Base-by-base conservation (phyloP, 495 filamentous ascomycete species). In the Hyaloscypha variabilis region DNA sequence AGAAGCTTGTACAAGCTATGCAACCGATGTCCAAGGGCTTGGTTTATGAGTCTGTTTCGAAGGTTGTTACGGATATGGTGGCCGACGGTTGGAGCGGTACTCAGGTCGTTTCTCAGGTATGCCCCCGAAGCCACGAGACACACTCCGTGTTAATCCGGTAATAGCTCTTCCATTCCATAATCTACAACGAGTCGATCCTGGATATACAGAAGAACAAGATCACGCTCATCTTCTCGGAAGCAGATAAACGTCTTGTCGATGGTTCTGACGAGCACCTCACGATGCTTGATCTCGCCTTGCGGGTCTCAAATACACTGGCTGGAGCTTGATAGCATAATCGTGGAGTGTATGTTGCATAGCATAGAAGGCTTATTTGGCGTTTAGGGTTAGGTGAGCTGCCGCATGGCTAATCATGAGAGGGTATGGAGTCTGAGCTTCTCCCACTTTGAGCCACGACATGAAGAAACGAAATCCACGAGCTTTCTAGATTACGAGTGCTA, bases 41-140 rank as follows among this genome's bases (percentile, higher is more conserved):
- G 17, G 82, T 86, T 1, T 98, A 94, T 72, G 85, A 87, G 63
- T 83, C 85, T 39, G 82, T 99, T 13, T 85, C 91, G 0, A 89
- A 85, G 69, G 87, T 90, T 23, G 88, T 98, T 8, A 90, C 90
- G 70, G 90, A 96, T 73, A 87, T 98, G 82, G 90, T 97, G 64
- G 94, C 95, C 17, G 95, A 99, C 78, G 95, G 95, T 25, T 99
- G 95, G 96, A 97, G 92, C 78, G 95, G 94, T n/a, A 88, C 88
- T 21, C 95, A 98, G 78, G 81, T 96, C 23, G 80, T 97, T 53
- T 74, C 83, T 8, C 93, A 93, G 83, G 89, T 91, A 75, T 75
- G 79, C 26, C 11, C n/a, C 28, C 56, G 2, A 4, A 10, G 11
- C 24, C 2, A 46, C 50, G 11, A 11, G 10, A 8, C 10, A 4